phyloP scores from a whole-genome alignment of 352 stramenopile species.

The Globisporangium canariense region DNA sequence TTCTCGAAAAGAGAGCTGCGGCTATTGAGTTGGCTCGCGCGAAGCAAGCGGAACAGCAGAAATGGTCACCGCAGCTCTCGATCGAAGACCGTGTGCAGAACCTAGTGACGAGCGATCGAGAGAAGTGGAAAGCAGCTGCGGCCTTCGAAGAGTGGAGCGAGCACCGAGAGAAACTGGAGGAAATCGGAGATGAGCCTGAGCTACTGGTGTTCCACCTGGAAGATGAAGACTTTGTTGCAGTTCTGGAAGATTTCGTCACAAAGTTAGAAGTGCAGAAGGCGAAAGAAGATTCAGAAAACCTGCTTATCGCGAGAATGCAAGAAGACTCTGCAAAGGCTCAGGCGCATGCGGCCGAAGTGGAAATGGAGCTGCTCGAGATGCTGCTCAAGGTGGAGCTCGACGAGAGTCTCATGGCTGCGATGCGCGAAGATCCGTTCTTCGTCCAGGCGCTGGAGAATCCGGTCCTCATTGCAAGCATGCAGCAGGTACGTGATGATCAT shows the following conservation, averaged over 20 bases:
- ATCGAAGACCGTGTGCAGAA: slow-evolving; percentile 41
- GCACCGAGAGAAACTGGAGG: slow-evolving; percentile 38
- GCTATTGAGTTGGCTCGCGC: neutral
- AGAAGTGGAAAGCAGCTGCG: slow-evolving; percentile 18
- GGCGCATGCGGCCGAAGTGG: slow-evolving; percentile 11
- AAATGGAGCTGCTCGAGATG: slow-evolving; percentile 34
- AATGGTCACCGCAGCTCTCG: slow-evolving; percentile 5
- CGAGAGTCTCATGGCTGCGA: slow-evolving; percentile 46
- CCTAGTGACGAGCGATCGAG: slow-evolving; percentile 17
- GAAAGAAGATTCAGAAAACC: neutral
- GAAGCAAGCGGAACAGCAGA: neutral
- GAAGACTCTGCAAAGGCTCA: slow-evolving; percentile 1
- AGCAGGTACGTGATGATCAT: slow-evolving; percentile 38
- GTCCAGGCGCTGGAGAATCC: slow-evolving; percentile 45
- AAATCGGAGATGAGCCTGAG: slow-evolving; percentile 66
- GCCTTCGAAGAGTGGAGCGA: slow-evolving; percentile 27
- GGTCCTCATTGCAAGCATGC: slow-evolving; percentile 49
- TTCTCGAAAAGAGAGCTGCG: slow-evolving; percentile 21
- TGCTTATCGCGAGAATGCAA: slow-evolving; percentile 2
- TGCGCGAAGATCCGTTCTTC: slow-evolving; percentile 61
- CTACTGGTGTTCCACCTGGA: slow-evolving; percentile 67
- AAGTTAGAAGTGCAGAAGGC: slow-evolving; percentile 22
- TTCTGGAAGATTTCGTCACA: slow-evolving; percentile 36
- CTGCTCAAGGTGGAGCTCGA: slow-evolving; percentile 49
- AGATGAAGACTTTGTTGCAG: slow-evolving; percentile 34